phyloP scores from a whole-genome alignment of 2,329 filamentous ascomycete genomes.

The Pyricularia pennisetigena region DNA sequence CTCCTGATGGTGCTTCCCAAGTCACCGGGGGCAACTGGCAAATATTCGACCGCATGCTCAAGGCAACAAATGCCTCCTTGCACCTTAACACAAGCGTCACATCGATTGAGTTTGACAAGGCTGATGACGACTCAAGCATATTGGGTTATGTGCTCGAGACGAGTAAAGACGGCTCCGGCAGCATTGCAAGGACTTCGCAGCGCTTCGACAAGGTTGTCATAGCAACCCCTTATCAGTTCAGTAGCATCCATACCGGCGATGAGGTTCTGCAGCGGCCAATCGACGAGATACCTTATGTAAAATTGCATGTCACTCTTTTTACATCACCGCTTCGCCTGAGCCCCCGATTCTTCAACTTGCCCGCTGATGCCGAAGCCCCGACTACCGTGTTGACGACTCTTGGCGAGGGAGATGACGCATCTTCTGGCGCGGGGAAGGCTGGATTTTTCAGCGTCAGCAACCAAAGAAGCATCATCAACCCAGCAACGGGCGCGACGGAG shows the following conservation, averaged over 20 bases:
- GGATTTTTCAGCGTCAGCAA: conserved; percentile 83
- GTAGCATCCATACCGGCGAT: conserved; percentile 54
- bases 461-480: conserved; percentile 54
- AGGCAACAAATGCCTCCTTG: conserved; percentile 49
- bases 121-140: conserved; percentile 19
- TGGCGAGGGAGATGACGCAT: conserved; percentile 42
- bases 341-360: conserved; percentile 61
- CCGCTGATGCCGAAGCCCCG: conserved; percentile 48
- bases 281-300: conserved; percentile 75
- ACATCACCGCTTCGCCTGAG: conserved; percentile 66
- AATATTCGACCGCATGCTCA: conserved; percentile 80
- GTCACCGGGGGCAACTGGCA: conserved; percentile 85
- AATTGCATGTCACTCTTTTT: conserved; percentile 83
- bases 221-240: conserved; percentile 75
- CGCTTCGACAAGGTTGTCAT: conserved; percentile 74
- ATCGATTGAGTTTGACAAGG: conserved; percentile 36
- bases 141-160: conserved; percentile 37
- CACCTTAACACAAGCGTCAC: conserved; percentile 59
- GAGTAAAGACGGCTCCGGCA: conserved; percentile 5
- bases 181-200: not conserved
- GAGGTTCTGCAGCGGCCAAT: conserved; percentile 60
- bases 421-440: conserved; percentile 53
- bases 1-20: conserved; percentile 71
- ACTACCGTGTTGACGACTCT: conserved; percentile 78
- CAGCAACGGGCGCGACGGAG: conserved; percentile 41